A percentile compares a stretch with the other conserved stretches of the same genome.
Conservation (phyloP, 805 yeast genomes). For the Metschnikowia baotianmanensis region DNA sequence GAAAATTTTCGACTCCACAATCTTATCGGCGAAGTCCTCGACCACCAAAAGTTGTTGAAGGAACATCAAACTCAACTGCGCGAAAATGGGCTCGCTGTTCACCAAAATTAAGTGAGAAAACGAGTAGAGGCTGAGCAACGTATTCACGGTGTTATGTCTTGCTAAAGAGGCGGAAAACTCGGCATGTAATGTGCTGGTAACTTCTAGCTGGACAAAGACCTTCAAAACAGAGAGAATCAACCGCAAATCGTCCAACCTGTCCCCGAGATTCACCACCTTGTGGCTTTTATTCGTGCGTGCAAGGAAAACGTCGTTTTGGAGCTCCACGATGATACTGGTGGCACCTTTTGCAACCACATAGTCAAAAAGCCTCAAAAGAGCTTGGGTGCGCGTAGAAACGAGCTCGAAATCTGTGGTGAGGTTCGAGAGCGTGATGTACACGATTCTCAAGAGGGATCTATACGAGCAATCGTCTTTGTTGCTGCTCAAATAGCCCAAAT, state of each 20-base stretch:
- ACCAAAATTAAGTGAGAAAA: conserved; percentile 60
- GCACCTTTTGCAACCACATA: conserved; percentile 65
- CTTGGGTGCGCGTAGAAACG: conserved; percentile 47
- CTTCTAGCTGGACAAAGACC: conserved; percentile 48
- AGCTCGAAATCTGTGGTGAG: conserved; percentile 39
- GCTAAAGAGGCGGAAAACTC: conserved; percentile 52
- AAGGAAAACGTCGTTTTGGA: conserved; percentile 55
- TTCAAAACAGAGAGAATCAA: conserved; percentile 64
- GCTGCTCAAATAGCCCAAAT: conserved; percentile 43
- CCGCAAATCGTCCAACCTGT: conserved; percentile 62
- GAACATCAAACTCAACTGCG: conserved; percentile 67
- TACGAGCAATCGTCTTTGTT: conserved; percentile 39
- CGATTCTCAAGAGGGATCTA: conserved; percentile 59
- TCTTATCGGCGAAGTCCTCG: conserved; percentile 61
- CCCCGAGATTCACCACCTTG: conserved; percentile 35
- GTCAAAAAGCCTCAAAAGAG: conserved; percentile 57
- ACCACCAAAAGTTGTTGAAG: conserved; percentile 65
- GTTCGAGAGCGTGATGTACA: conserved; percentile 47
- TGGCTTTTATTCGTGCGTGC: conserved; percentile 34
- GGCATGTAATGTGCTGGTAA: conserved; percentile 45
- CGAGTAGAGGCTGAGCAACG: conserved; percentile 64
- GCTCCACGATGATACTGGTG: conserved; percentile 53
- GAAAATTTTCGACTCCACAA: conserved; percentile 60
- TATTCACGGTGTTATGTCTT: conserved; percentile 58
- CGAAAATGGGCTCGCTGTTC: conserved; percentile 64